Evolutionary conservation across 768 basidiomycete genomes (phyloP).

Genomic region (Daedaleopsis sinensis): DNA sequence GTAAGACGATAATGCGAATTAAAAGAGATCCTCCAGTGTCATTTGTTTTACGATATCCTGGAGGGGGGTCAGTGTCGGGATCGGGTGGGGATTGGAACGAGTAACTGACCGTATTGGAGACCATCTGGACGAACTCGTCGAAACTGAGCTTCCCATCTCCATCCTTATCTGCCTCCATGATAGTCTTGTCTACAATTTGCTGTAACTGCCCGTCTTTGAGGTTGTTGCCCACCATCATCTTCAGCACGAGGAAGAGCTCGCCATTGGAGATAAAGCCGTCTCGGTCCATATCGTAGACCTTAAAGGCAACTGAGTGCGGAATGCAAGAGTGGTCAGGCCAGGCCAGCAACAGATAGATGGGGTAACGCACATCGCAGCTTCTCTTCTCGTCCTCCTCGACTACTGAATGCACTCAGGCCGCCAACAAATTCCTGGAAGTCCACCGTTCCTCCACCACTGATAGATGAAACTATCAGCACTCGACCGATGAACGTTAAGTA

Average conservation of each 20-base stretch:
- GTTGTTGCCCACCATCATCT: slow-evolving; percentile 99
- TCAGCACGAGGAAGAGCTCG: slow-evolving; percentile 95
- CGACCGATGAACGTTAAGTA: background rate
- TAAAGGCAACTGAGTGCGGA: slow-evolving; percentile 83
- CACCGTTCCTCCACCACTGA: slow-evolving; percentile 95
- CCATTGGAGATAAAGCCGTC: slow-evolving; percentile 99
- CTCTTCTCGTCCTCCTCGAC: slow-evolving; percentile 94
- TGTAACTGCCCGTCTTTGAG: slow-evolving; percentile 99
- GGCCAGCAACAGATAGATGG: background rate
- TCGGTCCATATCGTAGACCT: slow-evolving; percentile 98
- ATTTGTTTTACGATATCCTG: slow-evolving; percentile 99
- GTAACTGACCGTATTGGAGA: slow-evolving; percentile 85
- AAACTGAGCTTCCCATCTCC: slow-evolving; percentile 97
- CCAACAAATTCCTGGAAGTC: slow-evolving; percentile 99
- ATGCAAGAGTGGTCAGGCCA: background rate
- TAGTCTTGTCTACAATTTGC: slow-evolving; percentile 99
- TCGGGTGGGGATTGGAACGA: background rate
- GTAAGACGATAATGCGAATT: background rate
- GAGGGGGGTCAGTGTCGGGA: slow-evolving; percentile 1
- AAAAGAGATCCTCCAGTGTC: slow-evolving; percentile 95
- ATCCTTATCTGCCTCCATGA: slow-evolving; percentile 99
- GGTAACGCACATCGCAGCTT: slow-evolving; percentile 83
- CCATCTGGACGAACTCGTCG: slow-evolving; percentile 96
- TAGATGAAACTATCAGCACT: background rate
- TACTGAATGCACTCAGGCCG: slow-evolving; percentile 96